Evolutionary conservation across 176 grass and related monocot species (phyloP).

Genomic region (Zea mays): DNA sequence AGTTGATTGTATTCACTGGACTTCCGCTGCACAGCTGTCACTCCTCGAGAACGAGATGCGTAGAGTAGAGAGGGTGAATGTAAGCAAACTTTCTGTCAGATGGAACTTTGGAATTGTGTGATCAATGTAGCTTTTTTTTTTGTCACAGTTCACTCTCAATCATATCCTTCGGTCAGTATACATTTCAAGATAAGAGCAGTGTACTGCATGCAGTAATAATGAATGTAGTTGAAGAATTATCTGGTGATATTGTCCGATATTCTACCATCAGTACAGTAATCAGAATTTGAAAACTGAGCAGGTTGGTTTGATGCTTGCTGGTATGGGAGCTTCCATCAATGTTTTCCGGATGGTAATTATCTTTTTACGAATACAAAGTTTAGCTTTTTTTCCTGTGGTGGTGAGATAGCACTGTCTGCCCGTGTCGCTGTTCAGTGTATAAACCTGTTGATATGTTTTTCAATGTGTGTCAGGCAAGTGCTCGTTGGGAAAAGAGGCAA

Average conservation of each 20-base stretch:
- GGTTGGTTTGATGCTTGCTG: conserved; percentile 73
- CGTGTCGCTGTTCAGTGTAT: not conserved
- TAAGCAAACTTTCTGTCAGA: conserved; percentile 33
- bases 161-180: not conserved
- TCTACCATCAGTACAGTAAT: not conserved
- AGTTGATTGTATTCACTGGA: conserved; percentile 98
- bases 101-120: not conserved
- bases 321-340: conserved; percentile 59
- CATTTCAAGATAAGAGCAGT: not conserved
- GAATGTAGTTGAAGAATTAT: not conserved
- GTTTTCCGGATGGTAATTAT: conserved; percentile 76
- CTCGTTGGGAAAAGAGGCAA: conserved; percentile 79
- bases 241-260: not conserved
- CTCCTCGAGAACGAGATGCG: conserved; percentile 92
- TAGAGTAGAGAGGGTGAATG: conserved; percentile 81
- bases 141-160: not conserved
- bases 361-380: not conserved
- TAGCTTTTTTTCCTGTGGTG: too few relatives aligned
- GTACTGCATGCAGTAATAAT: not conserved
- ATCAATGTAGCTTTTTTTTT: not conserved
- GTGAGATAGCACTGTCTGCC: not conserved
- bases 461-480: conserved; percentile 55
- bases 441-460: conserved; percentile 25
- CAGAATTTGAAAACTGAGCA: conserved; percentile 28
- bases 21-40: conserved; percentile 85